Evolutionary conservation across 2,329 filamentous ascomycete species (phyloP), one percentile per base, ranked within the genome.

Genomic region (Berkeleyomyces basicola): DNA sequence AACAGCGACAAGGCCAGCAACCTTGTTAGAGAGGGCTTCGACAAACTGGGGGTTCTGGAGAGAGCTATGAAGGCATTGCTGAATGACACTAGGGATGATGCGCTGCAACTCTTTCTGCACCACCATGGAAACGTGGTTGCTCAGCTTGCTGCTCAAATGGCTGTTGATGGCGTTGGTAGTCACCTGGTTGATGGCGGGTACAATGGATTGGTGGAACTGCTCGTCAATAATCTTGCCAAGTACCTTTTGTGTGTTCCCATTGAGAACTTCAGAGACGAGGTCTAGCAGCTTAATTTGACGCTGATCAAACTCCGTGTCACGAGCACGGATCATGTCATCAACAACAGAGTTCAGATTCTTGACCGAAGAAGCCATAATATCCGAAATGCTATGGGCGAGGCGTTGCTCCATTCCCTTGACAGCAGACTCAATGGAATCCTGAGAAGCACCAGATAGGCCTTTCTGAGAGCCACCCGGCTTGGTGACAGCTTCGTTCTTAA

Each of bases 31-130:
- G 62, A 96, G 82, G 5, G 80, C 75, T 68, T 86, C 86, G 66
- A 89, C 76, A 46, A 93, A 77, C 58, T 91, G 85, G 9, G 84
- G 83, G 67, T 86, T 87, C 69, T 88, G 85, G 6, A 75, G 66
- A 11, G 84, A 83, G 66, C 86, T 86, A 69, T 88, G 85, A 9
- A 75, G 66, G 31, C 87, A 82, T 66, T 83, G 81, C 57, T 77
- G 75, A 63, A 95, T 76, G 7, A 83, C 80, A 65, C 80, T 76
- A 1, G 90, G 89, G 43, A 97, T 76, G 43, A 79, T 74, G 63
- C 79, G 80, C 69, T 87, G 85, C 66, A 96, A 75, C 72, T 95
- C 89, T 67, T 84, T 83, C 63, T 88, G 83, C 51, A 95, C 73
- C 1, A 79, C 77, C 47, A 79, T 78, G n/a, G 82, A 78, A 46